Evolutionary conservation across 176 grass and related monocot species (phyloP), one percentile per base, ranked within the genome.

Genomic region (Stipa capillata): DNA sequence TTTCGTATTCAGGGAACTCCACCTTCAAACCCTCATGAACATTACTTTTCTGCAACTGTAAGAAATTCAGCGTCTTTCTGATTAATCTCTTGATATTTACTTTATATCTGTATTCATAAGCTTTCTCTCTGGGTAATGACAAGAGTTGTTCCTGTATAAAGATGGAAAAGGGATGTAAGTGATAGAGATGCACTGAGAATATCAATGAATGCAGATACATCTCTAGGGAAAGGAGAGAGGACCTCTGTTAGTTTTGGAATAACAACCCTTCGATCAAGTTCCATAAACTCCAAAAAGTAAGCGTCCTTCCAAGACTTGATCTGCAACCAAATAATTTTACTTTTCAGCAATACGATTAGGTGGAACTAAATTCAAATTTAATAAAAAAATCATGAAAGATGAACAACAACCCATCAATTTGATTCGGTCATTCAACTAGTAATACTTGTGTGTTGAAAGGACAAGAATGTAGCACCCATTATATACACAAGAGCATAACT

Each of bases 231-330:
- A 85, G 2, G 14, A 33, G 29, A 76, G 2, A 65, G 25, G 11
- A 87, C 85, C 85, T 86, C 12, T 41, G 70, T 47, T 23, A 81
- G 20, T 24, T 37, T 40, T 65, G 50, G 78, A 58, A 75, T n/a
- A 35, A 1, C 0, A 33, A 59, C 1, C 1, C 1, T 17, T 13
- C 1, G 21, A 33, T 51, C 23, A 6, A 82, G 13, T 76, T 69
- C 71, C 23, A 67, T 5, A 67, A 87, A 20, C 23, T 87, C 50
- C 0, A 51, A 33, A 74, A 80, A 55, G 29, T 37, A 80, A 14
- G 31, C 21, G 69, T 59, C 31, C 84, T 76, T 86, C 39, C 54
- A 39, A 67, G 23, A 31, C 61, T 57, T 11, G 23, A 81, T 81
- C 84, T 86, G 77, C 23, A 58, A 37, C 68, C 4, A 0, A 53